Evolutionary conservation across 2,329 filamentous ascomycete genomes (phyloP).

Genomic region (Diaporthe citriasiana): DNA sequence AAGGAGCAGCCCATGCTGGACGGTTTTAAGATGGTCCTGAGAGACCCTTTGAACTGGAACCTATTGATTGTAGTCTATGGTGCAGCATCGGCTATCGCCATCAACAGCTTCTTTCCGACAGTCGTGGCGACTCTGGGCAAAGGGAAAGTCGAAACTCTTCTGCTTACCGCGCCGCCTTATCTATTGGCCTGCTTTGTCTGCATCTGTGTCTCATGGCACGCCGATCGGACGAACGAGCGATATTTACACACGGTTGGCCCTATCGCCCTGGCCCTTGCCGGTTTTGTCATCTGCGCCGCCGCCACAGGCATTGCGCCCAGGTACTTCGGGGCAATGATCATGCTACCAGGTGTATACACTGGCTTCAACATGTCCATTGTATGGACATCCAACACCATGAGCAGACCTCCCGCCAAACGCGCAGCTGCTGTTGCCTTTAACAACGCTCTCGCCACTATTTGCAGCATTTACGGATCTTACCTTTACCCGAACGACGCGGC

Average conservation of each 20-base stretch:
- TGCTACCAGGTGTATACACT: conserved; percentile 46
- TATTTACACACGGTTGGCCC: conserved; percentile 42
- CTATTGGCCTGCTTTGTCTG: conserved; percentile 14
- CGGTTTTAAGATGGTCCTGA: conserved; percentile 44
- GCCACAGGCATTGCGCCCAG: conserved; percentile 35
- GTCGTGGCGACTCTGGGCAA: conserved; percentile 35
- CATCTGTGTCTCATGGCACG: conserved; percentile 35
- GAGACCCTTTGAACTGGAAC: conserved; percentile 45
- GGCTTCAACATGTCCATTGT: conserved; percentile 48
- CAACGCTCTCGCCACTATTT: conserved; percentile 46
- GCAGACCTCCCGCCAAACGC: conserved; percentile 45
- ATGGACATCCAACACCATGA: conserved; percentile 46
- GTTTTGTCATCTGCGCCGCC: conserved; percentile 40
- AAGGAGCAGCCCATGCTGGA: conserved; percentile 41
- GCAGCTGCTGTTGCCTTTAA: conserved; percentile 45
- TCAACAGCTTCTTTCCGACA: conserved; percentile 47
- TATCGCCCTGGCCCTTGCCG: conserved; percentile 37
- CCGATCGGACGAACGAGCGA: conserved; percentile 40
- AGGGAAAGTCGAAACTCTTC: not conserved
- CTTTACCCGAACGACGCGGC: conserved; percentile 46
- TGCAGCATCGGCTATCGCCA: conserved; percentile 43
- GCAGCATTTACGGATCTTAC: conserved; percentile 48
- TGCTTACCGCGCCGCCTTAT: conserved; percentile 30
- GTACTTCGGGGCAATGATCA: conserved; percentile 45
- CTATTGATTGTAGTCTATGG: conserved; percentile 44